These are phyloP conservation scores for Trichocomaceae sp. DNA, from an alignment of 2,329 filamentous ascomycete genomes.

Conservation along the genomic window DNA sequence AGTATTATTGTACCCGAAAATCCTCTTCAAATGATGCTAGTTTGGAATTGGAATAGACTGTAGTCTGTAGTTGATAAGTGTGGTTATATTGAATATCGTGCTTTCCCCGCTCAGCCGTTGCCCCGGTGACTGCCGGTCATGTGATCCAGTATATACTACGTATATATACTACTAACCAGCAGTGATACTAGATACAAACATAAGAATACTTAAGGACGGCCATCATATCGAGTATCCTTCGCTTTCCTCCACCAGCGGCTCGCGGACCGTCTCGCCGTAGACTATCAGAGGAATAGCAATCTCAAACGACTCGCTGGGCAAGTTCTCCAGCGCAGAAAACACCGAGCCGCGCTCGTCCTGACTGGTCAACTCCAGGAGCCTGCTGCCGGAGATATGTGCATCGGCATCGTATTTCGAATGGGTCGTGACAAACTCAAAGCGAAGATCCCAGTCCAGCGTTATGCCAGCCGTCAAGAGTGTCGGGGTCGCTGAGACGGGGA, in stretches of 20 bases:
- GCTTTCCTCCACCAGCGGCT: constrained; percentile 33
- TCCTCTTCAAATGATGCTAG: not conserved
- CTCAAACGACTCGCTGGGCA: constrained; percentile 85
- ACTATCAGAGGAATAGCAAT: constrained; percentile 77
- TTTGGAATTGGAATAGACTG: not conserved
- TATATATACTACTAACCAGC: no score
- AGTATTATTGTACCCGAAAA: not conserved
- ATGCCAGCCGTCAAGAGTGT: constrained; percentile 89
- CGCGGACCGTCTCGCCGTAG: constrained; percentile 55
- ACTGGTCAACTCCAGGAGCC: constrained; percentile 70
- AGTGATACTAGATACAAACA: not conserved
- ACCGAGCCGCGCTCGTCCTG: constrained; percentile 72
- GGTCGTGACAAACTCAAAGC: constrained; percentile 87
- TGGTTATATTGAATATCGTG: no score
- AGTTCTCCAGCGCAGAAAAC: constrained; percentile 67
- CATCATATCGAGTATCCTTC: constrained; percentile 36
- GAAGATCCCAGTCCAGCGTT: constrained; percentile 77
- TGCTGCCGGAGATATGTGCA: constrained; percentile 32
- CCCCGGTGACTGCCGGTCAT: constrained; percentile 8
- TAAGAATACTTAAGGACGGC: no score
- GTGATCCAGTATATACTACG: constrained; percentile 2
- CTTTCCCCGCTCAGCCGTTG: constrained; percentile 5
- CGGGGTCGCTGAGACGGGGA: constrained; percentile 76
- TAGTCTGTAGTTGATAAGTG: no score
- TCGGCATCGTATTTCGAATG: constrained; percentile 39